Conservation (phyloP, 345 rosid genomes). For the Carallia brachiata region DNA sequence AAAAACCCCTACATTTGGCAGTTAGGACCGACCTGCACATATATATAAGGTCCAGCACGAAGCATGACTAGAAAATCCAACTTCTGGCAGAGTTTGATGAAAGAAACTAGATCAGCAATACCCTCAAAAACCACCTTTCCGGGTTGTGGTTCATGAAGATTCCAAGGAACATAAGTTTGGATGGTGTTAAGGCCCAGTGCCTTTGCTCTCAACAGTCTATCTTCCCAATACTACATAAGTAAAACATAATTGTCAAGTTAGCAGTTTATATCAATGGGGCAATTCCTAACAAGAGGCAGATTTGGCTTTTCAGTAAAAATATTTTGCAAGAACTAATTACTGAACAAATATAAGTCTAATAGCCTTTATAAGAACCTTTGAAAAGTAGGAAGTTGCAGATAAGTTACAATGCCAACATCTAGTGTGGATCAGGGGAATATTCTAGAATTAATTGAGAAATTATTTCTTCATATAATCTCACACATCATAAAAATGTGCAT, state of each 20-base stretch:
- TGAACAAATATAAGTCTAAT: too few species aligned
- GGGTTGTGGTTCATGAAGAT: slow-evolving; percentile 88
- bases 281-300: background rate
- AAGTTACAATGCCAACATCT: background rate
- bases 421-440: too few species aligned
- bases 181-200: slow-evolving; percentile 85
- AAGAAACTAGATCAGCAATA: slow-evolving; percentile 67
- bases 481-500: background rate
- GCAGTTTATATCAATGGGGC: background rate
- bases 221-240: slow-evolving; percentile 78
- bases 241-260: slow-evolving; percentile 3
- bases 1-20: background rate
- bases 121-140: slow-evolving; percentile 70
- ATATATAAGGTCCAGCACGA: slow-evolving; percentile 91
- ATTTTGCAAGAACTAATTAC: too few species aligned
- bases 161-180: slow-evolving; percentile 94
- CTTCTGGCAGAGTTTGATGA: slow-evolving; percentile 75
- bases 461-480: background rate
- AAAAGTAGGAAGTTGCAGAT: background rate
- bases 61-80: slow-evolving; percentile 84
- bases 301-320: too few species aligned
- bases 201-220: slow-evolving; percentile 79
- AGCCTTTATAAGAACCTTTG: background rate
- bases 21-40: slow-evolving; percentile 63
- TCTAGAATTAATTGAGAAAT: background rate